phyloP scores from a whole-genome alignment of 768 basidiomycete species.

The Termitomyces sp. region DNA sequence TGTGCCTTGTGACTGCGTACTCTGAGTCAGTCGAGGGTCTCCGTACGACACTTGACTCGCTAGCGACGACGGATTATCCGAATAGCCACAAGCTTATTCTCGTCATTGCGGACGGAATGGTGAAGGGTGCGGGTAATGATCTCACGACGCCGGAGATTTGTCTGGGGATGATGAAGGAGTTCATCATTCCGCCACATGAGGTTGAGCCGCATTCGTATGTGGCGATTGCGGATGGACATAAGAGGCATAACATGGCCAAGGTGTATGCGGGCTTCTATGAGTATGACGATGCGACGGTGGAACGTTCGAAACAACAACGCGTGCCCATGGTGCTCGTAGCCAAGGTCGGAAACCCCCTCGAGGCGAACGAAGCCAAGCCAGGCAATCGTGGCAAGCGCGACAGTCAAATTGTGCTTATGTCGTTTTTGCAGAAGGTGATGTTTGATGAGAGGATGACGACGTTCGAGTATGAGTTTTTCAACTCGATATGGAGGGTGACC shows the following conservation, averaged over 20 bases:
- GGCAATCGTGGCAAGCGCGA: constrained; percentile 99
- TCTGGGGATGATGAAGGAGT: constrained; percentile 95
- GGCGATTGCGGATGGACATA: constrained; percentile 99
- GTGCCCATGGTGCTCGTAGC: constrained; percentile 96
- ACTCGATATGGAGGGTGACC: constrained; percentile 92
- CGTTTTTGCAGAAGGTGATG: constrained; percentile 98
- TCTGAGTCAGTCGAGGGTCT: constrained; percentile 96
- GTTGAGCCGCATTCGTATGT: constrained; percentile 96
- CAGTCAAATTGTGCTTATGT: constrained; percentile 96
- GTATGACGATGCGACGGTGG: constrained; percentile 88
- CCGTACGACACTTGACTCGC: constrained; percentile 95
- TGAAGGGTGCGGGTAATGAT: constrained; percentile 89
- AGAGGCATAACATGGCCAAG: constrained; percentile 98
- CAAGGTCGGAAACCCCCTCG: constrained; percentile 91
- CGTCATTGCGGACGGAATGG: constrained; percentile 97
- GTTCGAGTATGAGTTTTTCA: constrained; percentile 99
- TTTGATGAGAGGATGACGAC: constrained; percentile 99
- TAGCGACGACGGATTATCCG: constrained; percentile 97
- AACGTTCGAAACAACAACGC: constrained; percentile 91
- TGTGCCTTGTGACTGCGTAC: constrained; percentile 97
- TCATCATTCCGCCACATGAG: constrained; percentile 74
- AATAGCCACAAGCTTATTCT: constrained; percentile 96
- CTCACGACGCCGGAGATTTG: constrained; percentile 93
- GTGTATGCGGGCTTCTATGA: constrained; percentile 97
- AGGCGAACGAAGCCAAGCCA: constrained; percentile 86